Percentiles rank a stretch among this genome's conserved stretches.
These are phyloP conservation scores for Metschnikowia arizonensis DNA, from an alignment of 805 yeast genomes.

Conservation along the genomic window DNA sequence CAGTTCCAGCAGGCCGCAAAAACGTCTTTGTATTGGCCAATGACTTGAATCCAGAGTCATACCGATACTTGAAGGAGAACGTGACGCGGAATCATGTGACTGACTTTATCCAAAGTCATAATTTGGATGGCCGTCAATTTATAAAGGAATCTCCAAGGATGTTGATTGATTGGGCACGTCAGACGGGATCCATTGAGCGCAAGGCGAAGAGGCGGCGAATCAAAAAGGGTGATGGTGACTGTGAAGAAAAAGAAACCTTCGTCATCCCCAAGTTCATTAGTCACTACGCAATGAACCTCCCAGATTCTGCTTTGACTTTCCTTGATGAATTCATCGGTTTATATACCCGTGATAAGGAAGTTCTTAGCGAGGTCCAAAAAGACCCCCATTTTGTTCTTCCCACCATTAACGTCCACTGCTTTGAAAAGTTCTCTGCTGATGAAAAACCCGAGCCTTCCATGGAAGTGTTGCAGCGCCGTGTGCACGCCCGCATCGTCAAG, in stretches of 20 bases:
- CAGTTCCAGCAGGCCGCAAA: constrained; percentile 90
- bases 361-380: constrained; percentile 29
- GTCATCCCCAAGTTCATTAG: constrained; percentile 52
- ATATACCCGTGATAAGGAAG: constrained; percentile 42
- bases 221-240: background rate
- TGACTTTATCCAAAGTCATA: constrained; percentile 56
- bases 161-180: constrained; percentile 44
- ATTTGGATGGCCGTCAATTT: constrained; percentile 80
- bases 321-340: constrained; percentile 74
- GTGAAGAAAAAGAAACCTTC: background rate
- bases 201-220: constrained; percentile 35
- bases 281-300: constrained; percentile 92
- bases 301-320: constrained; percentile 86
- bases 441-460: constrained; percentile 63
- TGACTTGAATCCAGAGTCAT: constrained; percentile 88
- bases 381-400: constrained; percentile 60
- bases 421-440: constrained; percentile 77
- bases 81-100: constrained; percentile 59
- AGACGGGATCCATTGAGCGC: constrained; percentile 33
- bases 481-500: constrained; percentile 48
- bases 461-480: constrained; percentile 64
- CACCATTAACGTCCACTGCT: constrained; percentile 81
- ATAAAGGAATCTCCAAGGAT: constrained; percentile 57
- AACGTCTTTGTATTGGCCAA: constrained; percentile 80
- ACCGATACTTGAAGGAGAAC: constrained; percentile 63